These are phyloP conservation scores for Solanum rostratum DNA, from an alignment of 257 asterid species.

Conservation along the genomic window DNA sequence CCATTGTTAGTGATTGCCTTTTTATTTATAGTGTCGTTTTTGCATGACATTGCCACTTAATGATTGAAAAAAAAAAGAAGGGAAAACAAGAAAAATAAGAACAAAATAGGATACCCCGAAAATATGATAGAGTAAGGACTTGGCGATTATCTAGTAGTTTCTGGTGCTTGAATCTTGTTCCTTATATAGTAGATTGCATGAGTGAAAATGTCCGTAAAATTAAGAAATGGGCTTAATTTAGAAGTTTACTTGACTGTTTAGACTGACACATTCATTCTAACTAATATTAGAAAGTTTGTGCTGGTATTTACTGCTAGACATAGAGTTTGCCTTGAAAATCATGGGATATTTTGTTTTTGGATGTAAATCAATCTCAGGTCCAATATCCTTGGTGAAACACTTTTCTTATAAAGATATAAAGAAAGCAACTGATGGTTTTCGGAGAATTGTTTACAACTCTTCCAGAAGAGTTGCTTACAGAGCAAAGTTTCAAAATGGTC, in stretches of 20 bases:
- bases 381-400: constrained; percentile 39
- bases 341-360: not conserved
- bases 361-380: constrained; percentile 20
- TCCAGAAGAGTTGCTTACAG: constrained; percentile 38
- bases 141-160: not conserved
- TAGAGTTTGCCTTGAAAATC: not conserved
- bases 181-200: not conserved
- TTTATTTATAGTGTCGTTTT: not conserved
- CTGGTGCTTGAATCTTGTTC: not conserved
- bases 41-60: not conserved
- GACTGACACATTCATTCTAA: not conserved
- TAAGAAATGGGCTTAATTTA: not conserved
- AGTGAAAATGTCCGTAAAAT: not conserved
- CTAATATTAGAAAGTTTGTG: not conserved
- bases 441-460: constrained; percentile 32
- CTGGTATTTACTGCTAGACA: not conserved
- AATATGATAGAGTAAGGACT: not conserved
- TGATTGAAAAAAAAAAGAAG: not conserved
- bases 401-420: constrained; percentile 71
- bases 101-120: not conserved
- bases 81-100: not conserved
- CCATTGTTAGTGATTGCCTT: not conserved
- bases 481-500: constrained; percentile 63
- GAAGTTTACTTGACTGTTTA: not conserved
- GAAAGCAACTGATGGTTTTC: constrained; percentile 82